Evolutionary conservation across 192 early-diverging fungal genomes (phyloP), one percentile per base, ranked within the genome.

Genomic region (Rhizoclosmatium globosum): DNA sequence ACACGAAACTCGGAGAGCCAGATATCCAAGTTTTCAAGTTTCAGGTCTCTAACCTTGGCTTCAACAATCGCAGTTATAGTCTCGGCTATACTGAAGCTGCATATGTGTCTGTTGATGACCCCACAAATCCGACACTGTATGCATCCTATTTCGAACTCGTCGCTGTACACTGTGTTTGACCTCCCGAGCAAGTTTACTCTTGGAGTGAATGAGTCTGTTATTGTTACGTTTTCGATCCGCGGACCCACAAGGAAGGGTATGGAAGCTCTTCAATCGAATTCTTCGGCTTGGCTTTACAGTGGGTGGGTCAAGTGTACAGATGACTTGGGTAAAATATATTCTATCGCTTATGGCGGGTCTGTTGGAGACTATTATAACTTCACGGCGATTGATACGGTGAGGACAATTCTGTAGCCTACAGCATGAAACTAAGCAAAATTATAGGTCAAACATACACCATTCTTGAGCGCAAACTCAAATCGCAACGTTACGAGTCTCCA

Each of bases 201-300:
- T 71, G 58, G 4, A 31, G 72, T 78, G 21, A 77, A 79, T 47
- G 75, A 80, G 41, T 59, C 79, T 43, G 70, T 62, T 6, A 53
- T 21, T 41, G 21, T 85, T 47, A 68, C 31, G 23, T 61, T 81
- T 74, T 77, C 42, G 3, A 68, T 84, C 71, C 83, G 68, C 23
- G 59, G 76, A 39, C 84, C 84, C 38, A 21, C 66, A 38, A 50
- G 56, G 44, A 38, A 17, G 2, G 64, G 64, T 38, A 65, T 65
- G 64, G 31, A 68, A 42, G 17, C 9, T 11, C 23, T 68, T 17
- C 50, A 53, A 53, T 7, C 13, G 45, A 46, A 68, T 43, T 45
- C 42, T 7, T 45, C 67, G 42, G 67, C 67, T 45, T 68, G 67
- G 67, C 2, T 68, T n/a, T 68, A n/a, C 45, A 47, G 67, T 43